Evolutionary conservation across 2,329 filamentous ascomycete species (phyloP), one percentile per base, ranked within the genome.

Genomic region (Talaromyces albobiverticillius): DNA sequence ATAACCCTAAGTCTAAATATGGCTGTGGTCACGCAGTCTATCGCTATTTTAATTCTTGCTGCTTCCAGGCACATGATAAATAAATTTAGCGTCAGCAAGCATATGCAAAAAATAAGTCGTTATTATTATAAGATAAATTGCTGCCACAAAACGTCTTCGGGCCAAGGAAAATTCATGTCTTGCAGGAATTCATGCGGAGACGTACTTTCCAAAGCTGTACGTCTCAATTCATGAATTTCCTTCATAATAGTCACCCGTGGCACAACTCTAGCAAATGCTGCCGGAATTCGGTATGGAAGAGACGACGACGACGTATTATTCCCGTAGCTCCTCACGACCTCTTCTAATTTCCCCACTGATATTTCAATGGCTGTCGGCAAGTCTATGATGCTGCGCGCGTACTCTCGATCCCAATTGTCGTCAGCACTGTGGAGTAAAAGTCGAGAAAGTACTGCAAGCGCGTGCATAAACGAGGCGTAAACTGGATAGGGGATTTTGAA

Each of bases 31-130:
- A n/a, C n/a, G n/a, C n/a, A n/a, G n/a, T n/a, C n/a, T n/a, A n/a
- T n/a, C n/a, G n/a, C n/a, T n/a, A n/a, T n/a, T n/a, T n/a, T n/a
- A n/a, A n/a, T 29, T 29, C 26, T 29, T 29, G 26, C 81, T n/a
- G 84, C 48, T 78, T 75, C 58, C 69, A 82, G 46, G 80, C 2
- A 79, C n/a, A 82, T 47, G 79, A 82, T n/a, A 79, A 81, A 1
- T 83, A 77, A 65, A 80, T 88, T 42, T 68, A 82, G 14, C 42
- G 42, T 5, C 26, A 29, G 26, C 26, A 29, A 29, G 26, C 26
- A 29, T 29, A 29, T 29, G 5, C 26, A 29, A 29, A 5, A 29
- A 29, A 10, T 29, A 29, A 29, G 10, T 29, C 26, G n/a, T n/a
- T n/a, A 29, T 29, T 29, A 29, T 29, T 29, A 10, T 29, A 29